A percentile compares a stretch with the other conserved stretches of the same genome.
phyloP scores from a whole-genome alignment of 2,329 filamentous ascomycete species.

The Colletotrichum sublineola region DNA sequence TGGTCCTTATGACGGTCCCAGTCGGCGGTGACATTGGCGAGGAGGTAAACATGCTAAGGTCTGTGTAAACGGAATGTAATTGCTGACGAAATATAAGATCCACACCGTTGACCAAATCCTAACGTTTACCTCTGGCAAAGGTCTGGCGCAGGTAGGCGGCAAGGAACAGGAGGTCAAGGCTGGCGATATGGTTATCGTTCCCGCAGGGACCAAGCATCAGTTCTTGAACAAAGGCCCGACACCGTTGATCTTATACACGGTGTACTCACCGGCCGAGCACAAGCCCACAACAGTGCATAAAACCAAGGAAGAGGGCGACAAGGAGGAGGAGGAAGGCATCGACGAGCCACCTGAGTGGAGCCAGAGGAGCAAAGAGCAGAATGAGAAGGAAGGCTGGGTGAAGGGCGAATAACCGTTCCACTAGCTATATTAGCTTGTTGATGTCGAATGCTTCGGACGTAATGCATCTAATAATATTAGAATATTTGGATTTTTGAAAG shows the following conservation, averaged over 20 bases:
- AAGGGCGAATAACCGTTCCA: slow-evolving; percentile 49
- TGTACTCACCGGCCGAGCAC: slow-evolving; percentile 75
- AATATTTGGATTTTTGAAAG: too few species aligned
- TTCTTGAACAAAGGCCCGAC: slow-evolving; percentile 72
- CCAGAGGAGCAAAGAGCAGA: slow-evolving; percentile 67
- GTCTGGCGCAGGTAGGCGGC: slow-evolving; percentile 69
- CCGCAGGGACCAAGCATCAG: slow-evolving; percentile 75
- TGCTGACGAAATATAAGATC: slow-evolving; percentile 43
- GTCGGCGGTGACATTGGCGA: slow-evolving; percentile 76
- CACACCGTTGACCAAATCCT: slow-evolving; percentile 75
- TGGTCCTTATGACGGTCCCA: slow-evolving; percentile 75
- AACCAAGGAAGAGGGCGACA: slow-evolving; percentile 73
- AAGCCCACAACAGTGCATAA: slow-evolving; percentile 69
- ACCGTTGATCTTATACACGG: slow-evolving; percentile 72
- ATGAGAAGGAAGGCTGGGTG: slow-evolving; percentile 69
- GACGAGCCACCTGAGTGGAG: slow-evolving; percentile 74
- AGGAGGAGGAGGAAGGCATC: slow-evolving; percentile 71
- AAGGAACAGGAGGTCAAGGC: slow-evolving; percentile 64
- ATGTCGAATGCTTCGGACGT: not conserved
- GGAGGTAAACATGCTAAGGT: slow-evolving; percentile 63
- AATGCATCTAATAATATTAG: not conserved
- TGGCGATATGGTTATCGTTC: slow-evolving; percentile 61
- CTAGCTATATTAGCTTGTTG: too few species aligned
- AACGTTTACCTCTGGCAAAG: slow-evolving; percentile 72
- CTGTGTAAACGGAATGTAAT: not conserved